Conservation (phyloP, 352 stramenopile genomes). For the Phytopythium boreale region DNA sequence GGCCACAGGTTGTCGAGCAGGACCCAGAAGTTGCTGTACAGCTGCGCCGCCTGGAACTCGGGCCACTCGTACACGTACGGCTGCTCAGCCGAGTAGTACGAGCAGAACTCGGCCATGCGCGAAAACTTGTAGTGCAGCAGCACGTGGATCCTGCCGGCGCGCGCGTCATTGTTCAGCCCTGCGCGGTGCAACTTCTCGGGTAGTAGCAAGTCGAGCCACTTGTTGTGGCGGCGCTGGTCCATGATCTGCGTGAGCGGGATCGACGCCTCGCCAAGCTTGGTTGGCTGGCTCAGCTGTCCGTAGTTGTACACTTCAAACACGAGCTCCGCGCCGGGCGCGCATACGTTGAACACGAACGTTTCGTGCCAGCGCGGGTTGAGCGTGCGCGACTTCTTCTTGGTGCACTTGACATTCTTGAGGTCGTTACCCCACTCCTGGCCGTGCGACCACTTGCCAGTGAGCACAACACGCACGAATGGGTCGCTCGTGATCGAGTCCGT, state of each 20-base stretch:
- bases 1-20: slow-evolving; percentile 81
- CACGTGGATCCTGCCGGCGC: slow-evolving; percentile 79
- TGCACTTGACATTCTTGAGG: slow-evolving; percentile 78
- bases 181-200: slow-evolving; percentile 77
- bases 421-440: slow-evolving; percentile 82
- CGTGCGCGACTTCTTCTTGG: slow-evolving; percentile 85
- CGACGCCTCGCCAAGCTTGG: slow-evolving; percentile 76
- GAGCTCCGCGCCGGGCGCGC: slow-evolving; percentile 72
- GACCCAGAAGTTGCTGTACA: slow-evolving; percentile 89
- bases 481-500: slow-evolving; percentile 88
- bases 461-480: slow-evolving; percentile 80
- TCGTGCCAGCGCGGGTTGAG: slow-evolving; percentile 86
- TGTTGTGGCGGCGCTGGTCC: slow-evolving; percentile 85
- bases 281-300: slow-evolving; percentile 76
- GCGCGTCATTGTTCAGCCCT: slow-evolving; percentile 79
- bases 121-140: slow-evolving; percentile 88
- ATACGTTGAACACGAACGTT: slow-evolving; percentile 88
- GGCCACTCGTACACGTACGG: slow-evolving; percentile 77
- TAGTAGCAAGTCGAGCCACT: slow-evolving; percentile 80
- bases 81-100: slow-evolving; percentile 74
- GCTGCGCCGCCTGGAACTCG: slow-evolving; percentile 72
- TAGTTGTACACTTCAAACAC: slow-evolving; percentile 87
- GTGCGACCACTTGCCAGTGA: slow-evolving; percentile 85
- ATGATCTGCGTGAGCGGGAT: slow-evolving; percentile 79
- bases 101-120: slow-evolving; percentile 80